These are phyloP conservation scores for Pneumocystis canis DNA, from an alignment of 1,139 yeast genomes.

Conservation along the genomic window DNA sequence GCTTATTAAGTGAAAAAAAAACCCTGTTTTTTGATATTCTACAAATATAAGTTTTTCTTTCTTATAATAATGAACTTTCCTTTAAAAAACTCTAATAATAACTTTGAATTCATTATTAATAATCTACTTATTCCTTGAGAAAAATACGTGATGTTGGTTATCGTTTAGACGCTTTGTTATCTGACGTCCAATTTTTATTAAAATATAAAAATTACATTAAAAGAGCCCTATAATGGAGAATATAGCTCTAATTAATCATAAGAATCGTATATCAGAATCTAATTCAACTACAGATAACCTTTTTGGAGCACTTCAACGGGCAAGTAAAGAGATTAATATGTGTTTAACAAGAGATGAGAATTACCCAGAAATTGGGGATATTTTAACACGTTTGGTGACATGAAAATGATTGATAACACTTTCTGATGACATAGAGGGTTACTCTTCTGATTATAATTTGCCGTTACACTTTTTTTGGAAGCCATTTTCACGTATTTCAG, in stretches of 20 bases:
- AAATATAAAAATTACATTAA: background rate
- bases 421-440: constrained; percentile 16
- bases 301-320: background rate
- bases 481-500: constrained; percentile 62
- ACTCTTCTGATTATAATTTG: constrained; percentile 19
- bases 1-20: background rate
- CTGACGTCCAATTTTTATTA: background rate
- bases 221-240: background rate
- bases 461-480: constrained; percentile 33
- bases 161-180: background rate
- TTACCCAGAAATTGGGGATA: constrained; percentile 13
- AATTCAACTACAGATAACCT: background rate
- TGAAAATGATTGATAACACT: background rate
- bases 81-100: background rate
- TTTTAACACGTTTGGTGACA: constrained; percentile 7
- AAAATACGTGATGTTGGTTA: background rate
- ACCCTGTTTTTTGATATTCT: background rate
- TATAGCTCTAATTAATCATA: background rate
- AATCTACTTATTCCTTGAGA: background rate
- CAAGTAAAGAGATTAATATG: background rate
- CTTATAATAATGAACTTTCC: background rate
- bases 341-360: constrained; percentile 4
- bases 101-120: background rate
- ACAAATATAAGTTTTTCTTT: background rate
- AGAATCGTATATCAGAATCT: background rate